Conservation (phyloP, 768 basidiomycete species). For the Boletus rubropictus region DNA sequence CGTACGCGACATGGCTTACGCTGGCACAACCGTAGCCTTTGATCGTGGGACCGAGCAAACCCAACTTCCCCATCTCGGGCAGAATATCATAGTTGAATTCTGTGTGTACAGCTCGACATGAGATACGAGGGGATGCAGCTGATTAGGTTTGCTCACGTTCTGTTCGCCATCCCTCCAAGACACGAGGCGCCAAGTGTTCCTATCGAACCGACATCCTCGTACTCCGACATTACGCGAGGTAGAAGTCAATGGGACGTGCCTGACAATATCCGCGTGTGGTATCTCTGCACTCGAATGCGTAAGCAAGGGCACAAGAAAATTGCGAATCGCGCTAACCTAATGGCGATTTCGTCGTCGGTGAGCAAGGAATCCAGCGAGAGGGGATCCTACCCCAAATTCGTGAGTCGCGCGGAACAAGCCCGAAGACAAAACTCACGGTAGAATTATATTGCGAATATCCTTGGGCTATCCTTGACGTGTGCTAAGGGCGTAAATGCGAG, state of each 20-base stretch:
- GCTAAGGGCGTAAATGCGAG: neutral
- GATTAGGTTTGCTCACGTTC: slow-evolving; percentile 52
- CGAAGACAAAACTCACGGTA: slow-evolving; percentile 10
- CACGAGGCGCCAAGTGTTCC: slow-evolving; percentile 81
- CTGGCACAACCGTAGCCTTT: slow-evolving; percentile 93
- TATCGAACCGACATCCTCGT: slow-evolving; percentile 27
- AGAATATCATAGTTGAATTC: slow-evolving; percentile 75
- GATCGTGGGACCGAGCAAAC: slow-evolving; percentile 89
- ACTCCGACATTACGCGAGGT: neutral
- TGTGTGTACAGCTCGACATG: slow-evolving; percentile 23
- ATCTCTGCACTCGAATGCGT: slow-evolving; percentile 45
- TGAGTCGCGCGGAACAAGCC: neutral
- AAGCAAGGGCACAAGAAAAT: neutral
- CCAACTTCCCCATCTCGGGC: slow-evolving; percentile 88
- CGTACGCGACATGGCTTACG: slow-evolving; percentile 86
- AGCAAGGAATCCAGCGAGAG: slow-evolving; percentile 72
- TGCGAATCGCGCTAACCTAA: slow-evolving; percentile 51
- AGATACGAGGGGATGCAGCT: neutral
- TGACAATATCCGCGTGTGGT: slow-evolving; percentile 77
- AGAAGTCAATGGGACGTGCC: slow-evolving; percentile 34
- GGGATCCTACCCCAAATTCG: slow-evolving; percentile 58
- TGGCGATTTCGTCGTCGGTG: slow-evolving; percentile 85
- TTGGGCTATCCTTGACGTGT: slow-evolving; percentile 12
- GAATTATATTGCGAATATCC: slow-evolving; percentile 19
- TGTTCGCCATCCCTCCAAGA: slow-evolving; percentile 82